phyloP scores from a whole-genome alignment of 1,284 basidiomycete genomes.

The Omphalotus olearius region DNA sequence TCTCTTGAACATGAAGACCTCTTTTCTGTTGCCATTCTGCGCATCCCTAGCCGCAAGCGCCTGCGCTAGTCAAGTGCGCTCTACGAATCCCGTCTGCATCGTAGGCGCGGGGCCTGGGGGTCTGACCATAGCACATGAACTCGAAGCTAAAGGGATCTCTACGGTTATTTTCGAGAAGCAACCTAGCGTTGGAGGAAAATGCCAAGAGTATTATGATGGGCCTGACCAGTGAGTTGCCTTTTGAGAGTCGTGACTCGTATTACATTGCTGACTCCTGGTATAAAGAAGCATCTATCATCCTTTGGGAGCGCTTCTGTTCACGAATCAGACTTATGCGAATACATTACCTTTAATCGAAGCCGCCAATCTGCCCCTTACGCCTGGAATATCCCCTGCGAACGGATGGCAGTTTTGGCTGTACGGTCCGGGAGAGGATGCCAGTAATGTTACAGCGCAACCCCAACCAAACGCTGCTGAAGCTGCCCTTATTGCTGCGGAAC shows the following conservation, averaged over 20 bases:
- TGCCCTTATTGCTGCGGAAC: background rate
- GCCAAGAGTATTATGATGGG: conserved; percentile 11
- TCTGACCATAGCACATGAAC: conserved; percentile 6
- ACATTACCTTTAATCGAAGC: conserved; percentile 7
- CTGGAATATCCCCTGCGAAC: conserved; percentile 6
- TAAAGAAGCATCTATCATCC: conserved; percentile 9
- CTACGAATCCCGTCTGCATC: conserved; percentile 6
- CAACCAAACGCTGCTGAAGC: background rate
- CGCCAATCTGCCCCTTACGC: conserved; percentile 8
- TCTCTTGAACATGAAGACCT: too few relatives aligned
- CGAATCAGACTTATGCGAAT: conserved; percentile 10
- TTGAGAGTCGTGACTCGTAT: background rate
- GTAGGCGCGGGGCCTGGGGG: conserved; percentile 12
- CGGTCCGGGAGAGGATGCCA: background rate
- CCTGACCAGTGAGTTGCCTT: conserved; percentile 1
- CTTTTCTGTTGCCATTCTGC: too few relatives aligned
- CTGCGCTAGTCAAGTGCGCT: too few relatives aligned
- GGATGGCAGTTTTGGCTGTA: conserved; percentile 2
- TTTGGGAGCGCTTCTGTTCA: conserved; percentile 10
- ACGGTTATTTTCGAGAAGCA: conserved; percentile 10
- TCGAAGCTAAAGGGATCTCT: conserved; percentile 1
- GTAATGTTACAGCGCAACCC: conserved; percentile 1
- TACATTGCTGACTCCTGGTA: background rate
- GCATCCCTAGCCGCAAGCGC: too few relatives aligned
- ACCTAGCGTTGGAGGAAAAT: conserved; percentile 10